phyloP scores from a whole-genome alignment of 306 rosid species.

The Begonia peltatifolia region DNA sequence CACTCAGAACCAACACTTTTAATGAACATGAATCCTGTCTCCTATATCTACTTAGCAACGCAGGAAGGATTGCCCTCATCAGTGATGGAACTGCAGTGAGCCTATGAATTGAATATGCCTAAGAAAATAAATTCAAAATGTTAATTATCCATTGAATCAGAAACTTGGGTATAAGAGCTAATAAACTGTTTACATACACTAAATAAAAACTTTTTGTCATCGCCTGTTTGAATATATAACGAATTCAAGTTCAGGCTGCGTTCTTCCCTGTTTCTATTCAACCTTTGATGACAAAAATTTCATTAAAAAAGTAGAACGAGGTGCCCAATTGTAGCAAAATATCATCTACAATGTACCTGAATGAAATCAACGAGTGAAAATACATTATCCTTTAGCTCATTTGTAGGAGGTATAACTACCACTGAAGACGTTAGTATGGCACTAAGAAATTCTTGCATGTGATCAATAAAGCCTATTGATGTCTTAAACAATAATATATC shows the following conservation, averaged over 20 bases:
- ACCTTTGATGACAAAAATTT: too few species aligned
- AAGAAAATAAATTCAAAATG: slow-evolving; percentile 15
- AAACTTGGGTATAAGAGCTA: background rate
- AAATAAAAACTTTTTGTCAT: too few species aligned
- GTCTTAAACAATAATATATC: slow-evolving; percentile 73
- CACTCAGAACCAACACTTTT: slow-evolving; percentile 73
- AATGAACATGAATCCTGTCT: slow-evolving; percentile 25
- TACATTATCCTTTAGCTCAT: slow-evolving; percentile 32
- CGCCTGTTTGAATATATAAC: too few species aligned
- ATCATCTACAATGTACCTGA: slow-evolving; percentile 27
- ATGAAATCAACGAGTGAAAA: slow-evolving; percentile 48
- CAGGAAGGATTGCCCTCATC: slow-evolving; percentile 65
- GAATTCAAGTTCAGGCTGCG: too few species aligned
- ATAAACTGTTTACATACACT: too few species aligned
- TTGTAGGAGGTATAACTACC: slow-evolving; percentile 70
- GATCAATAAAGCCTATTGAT: slow-evolving; percentile 74
- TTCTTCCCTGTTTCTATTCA: too few species aligned
- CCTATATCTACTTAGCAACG: slow-evolving; percentile 21
- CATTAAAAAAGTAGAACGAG: too few species aligned
- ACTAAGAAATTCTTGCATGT: slow-evolving; percentile 81
- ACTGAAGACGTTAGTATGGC: slow-evolving; percentile 52
- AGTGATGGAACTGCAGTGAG: slow-evolving; percentile 76
- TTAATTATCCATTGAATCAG: slow-evolving; percentile 9
- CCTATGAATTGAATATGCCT: slow-evolving; percentile 64
- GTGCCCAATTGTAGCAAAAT: too few species aligned